Evolutionary conservation across 352 stramenopile genomes (phyloP).

Genomic region (Globisporangium carolinianum): DNA sequence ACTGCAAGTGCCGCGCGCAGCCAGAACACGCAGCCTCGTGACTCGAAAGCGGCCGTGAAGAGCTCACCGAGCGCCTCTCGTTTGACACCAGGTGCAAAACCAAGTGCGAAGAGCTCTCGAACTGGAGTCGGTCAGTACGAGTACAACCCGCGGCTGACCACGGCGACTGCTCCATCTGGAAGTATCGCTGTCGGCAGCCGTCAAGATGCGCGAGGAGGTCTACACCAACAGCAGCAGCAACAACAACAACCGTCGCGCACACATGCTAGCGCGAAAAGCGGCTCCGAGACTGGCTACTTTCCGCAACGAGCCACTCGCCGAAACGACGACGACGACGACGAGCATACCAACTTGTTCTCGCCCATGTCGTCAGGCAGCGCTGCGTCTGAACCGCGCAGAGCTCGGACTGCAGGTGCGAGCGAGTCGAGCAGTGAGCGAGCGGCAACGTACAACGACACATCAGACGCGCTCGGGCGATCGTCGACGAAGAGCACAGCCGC

Average conservation of each 20-base stretch:
- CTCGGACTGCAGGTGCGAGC: conserved; percentile 18
- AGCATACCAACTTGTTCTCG: conserved; percentile 8
- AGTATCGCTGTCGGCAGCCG: not conserved
- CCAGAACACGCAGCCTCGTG: conserved; percentile 1
- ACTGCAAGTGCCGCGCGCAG: not conserved
- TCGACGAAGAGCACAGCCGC: conserved; percentile 10
- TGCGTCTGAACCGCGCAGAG: conserved; percentile 9
- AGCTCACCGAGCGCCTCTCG: conserved; percentile 3
- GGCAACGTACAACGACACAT: not conserved
- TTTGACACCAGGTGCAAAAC: conserved; percentile 2
- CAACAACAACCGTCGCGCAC: not conserved
- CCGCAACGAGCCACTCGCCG: not conserved
- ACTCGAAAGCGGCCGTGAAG: conserved; percentile 12
- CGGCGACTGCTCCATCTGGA: not conserved
- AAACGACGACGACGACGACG: not conserved
- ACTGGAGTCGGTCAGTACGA: not conserved
- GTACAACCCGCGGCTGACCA: not conserved
- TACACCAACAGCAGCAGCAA: not conserved
- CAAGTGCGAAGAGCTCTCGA: conserved; percentile 2
- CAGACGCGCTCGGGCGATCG: conserved; percentile 8
- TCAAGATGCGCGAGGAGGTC: not conserved
- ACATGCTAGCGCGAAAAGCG: not conserved
- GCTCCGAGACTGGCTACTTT: too few relatives aligned
- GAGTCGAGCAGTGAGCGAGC: not conserved
- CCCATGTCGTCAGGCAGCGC: conserved; percentile 1